Percentiles rank a stretch among this genome's conserved stretches.
Evolutionary conservation across 2,329 filamentous ascomycete genomes (phyloP).

Genomic region (Magnaporthales sp.): DNA sequence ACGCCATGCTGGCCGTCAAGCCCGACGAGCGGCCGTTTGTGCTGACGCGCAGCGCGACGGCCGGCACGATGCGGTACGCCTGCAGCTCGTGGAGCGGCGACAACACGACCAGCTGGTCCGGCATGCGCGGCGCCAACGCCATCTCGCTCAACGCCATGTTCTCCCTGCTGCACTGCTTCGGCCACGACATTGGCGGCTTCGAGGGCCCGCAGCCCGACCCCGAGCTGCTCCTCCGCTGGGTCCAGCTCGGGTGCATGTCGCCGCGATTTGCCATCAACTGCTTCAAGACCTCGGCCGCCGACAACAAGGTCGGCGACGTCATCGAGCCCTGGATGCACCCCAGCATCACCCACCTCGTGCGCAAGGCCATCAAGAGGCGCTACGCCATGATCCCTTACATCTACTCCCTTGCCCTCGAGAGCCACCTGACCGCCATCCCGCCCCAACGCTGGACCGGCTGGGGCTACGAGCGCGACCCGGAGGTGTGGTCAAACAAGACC

Average conservation of each 20-base stretch:
- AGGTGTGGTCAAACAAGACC: constrained; percentile 54
- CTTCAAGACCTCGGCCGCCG: constrained; percentile 60
- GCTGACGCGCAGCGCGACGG: constrained; percentile 60
- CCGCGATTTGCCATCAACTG: constrained; percentile 69
- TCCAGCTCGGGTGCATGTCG: constrained; percentile 62
- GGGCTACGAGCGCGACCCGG: constrained; percentile 59
- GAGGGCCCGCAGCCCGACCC: constrained; percentile 64
- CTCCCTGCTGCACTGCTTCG: constrained; percentile 59
- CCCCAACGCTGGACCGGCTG: constrained; percentile 67
- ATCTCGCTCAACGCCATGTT: constrained; percentile 60
- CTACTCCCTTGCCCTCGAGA: constrained; percentile 55
- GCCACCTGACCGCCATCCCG: constrained; percentile 51
- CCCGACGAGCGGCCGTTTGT: constrained; percentile 58
- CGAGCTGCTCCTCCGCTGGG: constrained; percentile 64
- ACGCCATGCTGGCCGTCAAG: constrained; percentile 50
- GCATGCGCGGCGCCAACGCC: constrained; percentile 64
- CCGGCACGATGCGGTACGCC: constrained; percentile 61
- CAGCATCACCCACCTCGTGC: constrained; percentile 52
- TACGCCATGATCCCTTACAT: constrained; percentile 67
- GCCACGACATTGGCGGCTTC: constrained; percentile 69
- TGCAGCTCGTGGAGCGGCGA: constrained; percentile 69
- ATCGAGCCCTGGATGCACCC: constrained; percentile 76
- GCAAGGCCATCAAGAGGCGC: constrained; percentile 57
- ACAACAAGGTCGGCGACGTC: constrained; percentile 61
- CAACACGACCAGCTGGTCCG: constrained; percentile 65